These are phyloP conservation scores for Tylopilus sp. DNA, from an alignment of 768 basidiomycete genomes.

Conservation along the genomic window DNA sequence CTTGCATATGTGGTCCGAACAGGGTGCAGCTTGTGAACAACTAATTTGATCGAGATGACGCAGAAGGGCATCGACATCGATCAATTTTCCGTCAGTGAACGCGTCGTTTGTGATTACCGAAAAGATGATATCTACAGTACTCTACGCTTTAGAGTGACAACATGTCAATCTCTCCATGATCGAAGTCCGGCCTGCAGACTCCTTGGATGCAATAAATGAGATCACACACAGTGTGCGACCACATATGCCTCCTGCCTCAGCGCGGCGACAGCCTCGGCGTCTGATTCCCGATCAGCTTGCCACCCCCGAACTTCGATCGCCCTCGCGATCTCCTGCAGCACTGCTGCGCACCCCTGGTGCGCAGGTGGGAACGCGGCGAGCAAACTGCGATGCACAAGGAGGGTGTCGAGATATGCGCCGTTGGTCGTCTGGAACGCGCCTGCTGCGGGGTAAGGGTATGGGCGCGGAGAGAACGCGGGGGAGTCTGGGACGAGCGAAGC, in stretches of 20 bases:
- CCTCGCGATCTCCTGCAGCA: conserved; percentile 62
- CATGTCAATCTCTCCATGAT: background rate
- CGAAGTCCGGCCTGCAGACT: conserved; percentile 11
- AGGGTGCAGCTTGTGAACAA: no score
- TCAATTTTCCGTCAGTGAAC: no score
- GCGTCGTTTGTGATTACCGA: no score
- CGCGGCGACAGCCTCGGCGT: conserved; percentile 63
- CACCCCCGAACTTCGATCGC: conserved; percentile 61
- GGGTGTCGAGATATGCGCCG: conserved; percentile 74
- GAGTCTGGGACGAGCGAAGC: conserved; percentile 47
- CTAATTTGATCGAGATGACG: no score
- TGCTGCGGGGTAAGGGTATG: conserved; percentile 30
- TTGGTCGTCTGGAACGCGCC: conserved; percentile 49
- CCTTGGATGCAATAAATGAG: background rate
- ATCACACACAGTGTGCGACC: conserved; percentile 34
- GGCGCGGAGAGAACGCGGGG: conserved; percentile 31
- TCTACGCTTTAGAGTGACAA: background rate
- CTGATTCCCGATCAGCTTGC: conserved; percentile 68
- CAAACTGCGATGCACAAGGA: conserved; percentile 75
- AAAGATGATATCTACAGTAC: background rate
- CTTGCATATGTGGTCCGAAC: no score
- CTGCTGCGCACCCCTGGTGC: conserved; percentile 62
- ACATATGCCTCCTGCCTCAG: conserved; percentile 70
- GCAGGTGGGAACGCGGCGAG: conserved; percentile 57
- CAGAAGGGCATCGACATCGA: no score